phyloP scores from a whole-genome alignment of 2,329 filamentous ascomycete species.

The Colletotrichum shisoi region DNA sequence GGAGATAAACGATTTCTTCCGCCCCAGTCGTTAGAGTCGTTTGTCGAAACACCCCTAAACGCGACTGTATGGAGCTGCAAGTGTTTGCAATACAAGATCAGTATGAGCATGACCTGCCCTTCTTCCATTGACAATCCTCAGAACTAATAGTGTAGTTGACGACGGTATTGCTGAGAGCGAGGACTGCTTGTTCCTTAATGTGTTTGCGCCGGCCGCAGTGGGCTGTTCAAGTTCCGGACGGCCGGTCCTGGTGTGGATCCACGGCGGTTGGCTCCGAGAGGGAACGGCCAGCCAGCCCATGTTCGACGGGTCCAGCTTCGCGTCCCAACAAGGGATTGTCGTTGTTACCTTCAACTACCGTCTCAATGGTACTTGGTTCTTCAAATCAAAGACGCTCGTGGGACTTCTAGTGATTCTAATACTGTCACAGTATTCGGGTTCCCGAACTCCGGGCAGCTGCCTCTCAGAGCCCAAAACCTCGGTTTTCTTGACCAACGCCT shows the following conservation, averaged over 20 bases:
- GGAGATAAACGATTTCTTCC: slow-evolving; percentile 14
- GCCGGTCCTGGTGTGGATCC: slow-evolving; percentile 37
- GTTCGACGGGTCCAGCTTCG: slow-evolving; percentile 29
- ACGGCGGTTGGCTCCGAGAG: slow-evolving; percentile 34
- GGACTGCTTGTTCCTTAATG: slow-evolving; percentile 49
- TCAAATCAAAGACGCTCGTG: not conserved
- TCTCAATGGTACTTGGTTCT: slow-evolving; percentile 3
- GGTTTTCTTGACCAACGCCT: slow-evolving; percentile 66
- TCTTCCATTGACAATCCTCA: not conserved
- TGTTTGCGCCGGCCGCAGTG: slow-evolving; percentile 43
- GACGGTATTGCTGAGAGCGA: slow-evolving; percentile 43
- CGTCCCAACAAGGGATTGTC: slow-evolving; percentile 21
- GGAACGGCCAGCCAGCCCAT: slow-evolving; percentile 22
- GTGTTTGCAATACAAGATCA: not conserved
- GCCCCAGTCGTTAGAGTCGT: not conserved
- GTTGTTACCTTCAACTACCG: slow-evolving; percentile 33
- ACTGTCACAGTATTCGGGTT: slow-evolving; percentile 22
- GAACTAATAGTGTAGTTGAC: not conserved
- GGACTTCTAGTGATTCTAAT: not conserved
- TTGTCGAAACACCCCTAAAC: slow-evolving; percentile 1
- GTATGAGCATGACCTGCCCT: not conserved
- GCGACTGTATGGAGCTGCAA: slow-evolving; percentile 19
- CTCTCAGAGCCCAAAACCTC: slow-evolving; percentile 51
- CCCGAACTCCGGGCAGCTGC: slow-evolving; percentile 16
- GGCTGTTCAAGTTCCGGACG: slow-evolving; percentile 26